Conservation (phyloP, 352 stramenopile genomes). For the Globisporangium solare region DNA sequence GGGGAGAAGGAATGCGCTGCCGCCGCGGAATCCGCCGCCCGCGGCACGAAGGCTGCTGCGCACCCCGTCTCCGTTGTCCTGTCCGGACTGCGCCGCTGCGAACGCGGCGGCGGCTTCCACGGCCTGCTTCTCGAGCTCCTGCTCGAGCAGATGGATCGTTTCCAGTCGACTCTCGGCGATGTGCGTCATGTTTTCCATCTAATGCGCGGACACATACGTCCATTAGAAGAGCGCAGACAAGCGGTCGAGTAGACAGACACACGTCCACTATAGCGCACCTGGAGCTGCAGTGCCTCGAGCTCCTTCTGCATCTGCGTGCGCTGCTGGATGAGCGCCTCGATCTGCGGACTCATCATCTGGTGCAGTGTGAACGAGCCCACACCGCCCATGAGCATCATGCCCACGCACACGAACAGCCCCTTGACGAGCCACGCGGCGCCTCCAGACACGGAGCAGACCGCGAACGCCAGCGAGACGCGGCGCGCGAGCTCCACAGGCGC, state of each 20-base stretch:
- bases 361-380: slow-evolving; percentile 68
- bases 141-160: slow-evolving; percentile 71
- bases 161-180: slow-evolving; percentile 61
- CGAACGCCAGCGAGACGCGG: slow-evolving; percentile 7
- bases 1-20: slow-evolving; percentile 29
- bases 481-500: slow-evolving; percentile 5
- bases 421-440: slow-evolving; percentile 34
- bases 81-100: slow-evolving; percentile 16
- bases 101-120: slow-evolving; percentile 37
- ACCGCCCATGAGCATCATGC: slow-evolving; percentile 49
- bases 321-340: slow-evolving; percentile 58
- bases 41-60: slow-evolving; percentile 4
- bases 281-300: slow-evolving; percentile 35
- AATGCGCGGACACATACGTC: neutral
- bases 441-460: slow-evolving; percentile 14
- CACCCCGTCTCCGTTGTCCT: slow-evolving; percentile 3
- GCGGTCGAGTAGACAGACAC: too few relatives aligned
- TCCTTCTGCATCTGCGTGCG: slow-evolving; percentile 50
- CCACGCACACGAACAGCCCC: slow-evolving; percentile 41
- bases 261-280: slow-evolving; percentile 19
- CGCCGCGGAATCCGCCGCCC: neutral
- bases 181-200: slow-evolving; percentile 67
- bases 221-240: too few relatives aligned
- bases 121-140: slow-evolving; percentile 58
- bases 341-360: slow-evolving; percentile 75